These are phyloP conservation scores for Botrytis sinoallii DNA, from an alignment of 2,329 filamentous ascomycete genomes.

Conservation along the genomic window DNA sequence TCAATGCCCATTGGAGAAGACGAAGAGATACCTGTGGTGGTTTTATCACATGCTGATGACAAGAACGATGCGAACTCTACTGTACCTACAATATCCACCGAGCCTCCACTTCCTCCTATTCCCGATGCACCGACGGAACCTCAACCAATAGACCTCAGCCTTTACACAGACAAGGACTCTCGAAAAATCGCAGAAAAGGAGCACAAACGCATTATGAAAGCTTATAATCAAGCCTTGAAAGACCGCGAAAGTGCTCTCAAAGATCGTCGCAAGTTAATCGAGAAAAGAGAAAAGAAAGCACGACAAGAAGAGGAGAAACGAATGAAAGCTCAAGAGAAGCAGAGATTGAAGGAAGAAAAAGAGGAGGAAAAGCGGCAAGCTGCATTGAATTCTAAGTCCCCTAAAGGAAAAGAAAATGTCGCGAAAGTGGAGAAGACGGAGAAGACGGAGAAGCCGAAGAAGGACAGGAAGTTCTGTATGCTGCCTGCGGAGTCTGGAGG, in stretches of 20 bases:
- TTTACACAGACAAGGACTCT: constrained; percentile 60
- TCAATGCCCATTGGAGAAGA: constrained; percentile 42
- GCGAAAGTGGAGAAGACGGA: constrained; percentile 28
- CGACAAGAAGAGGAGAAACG: constrained; percentile 42
- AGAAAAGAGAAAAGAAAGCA: constrained; percentile 48
- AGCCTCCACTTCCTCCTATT: constrained; percentile 45
- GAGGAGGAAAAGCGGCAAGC: constrained; percentile 34
- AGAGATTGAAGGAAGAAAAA: constrained; percentile 37
- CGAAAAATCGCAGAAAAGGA: constrained; percentile 70
- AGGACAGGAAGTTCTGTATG: constrained; percentile 68
- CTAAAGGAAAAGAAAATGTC: constrained; percentile 33
- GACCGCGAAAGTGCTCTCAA: constrained; percentile 62
- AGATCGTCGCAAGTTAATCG: constrained; percentile 58
- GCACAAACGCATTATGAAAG: constrained; percentile 58
- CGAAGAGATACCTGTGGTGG: constrained; percentile 18
- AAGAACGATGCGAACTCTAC: background rate
- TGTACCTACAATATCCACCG: constrained; percentile 36
- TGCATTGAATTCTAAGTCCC: constrained; percentile 28
- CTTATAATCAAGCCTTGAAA: constrained; percentile 64
- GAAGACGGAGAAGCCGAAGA: constrained; percentile 35
- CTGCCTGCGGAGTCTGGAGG: constrained; percentile 57
- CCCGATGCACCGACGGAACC: constrained; percentile 54
- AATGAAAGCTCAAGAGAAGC: constrained; percentile 36
- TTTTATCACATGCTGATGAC: background rate
- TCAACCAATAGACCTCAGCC: constrained; percentile 52